These are phyloP conservation scores for Cordia subcordata DNA, from an alignment of 257 asterid species.

Conservation along the genomic window DNA sequence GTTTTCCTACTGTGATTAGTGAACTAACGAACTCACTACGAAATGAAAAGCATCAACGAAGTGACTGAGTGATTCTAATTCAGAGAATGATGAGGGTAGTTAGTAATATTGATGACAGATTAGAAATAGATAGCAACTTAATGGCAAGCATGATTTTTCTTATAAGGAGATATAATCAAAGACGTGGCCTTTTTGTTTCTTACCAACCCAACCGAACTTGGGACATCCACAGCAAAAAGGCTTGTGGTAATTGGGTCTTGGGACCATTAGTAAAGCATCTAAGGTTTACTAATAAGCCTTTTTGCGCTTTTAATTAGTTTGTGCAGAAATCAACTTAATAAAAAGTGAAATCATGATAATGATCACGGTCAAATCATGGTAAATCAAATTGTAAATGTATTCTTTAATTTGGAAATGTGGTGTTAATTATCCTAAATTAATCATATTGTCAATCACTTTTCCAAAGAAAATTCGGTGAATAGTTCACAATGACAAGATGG, in stretches of 20 bases:
- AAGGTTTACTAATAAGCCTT: slow-evolving; percentile 23
- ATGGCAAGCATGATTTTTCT: slow-evolving; percentile 29
- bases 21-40: no score
- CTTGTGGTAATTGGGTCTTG: no score
- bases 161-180: slow-evolving; percentile 37
- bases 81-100: slow-evolving; percentile 11
- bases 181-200: slow-evolving; percentile 48
- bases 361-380: slow-evolving; percentile 19
- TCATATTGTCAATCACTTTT: no score
- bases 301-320: no score
- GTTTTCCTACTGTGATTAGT: no score
- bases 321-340: slow-evolving; percentile 5
- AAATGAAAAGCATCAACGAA: background rate
- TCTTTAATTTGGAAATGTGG: slow-evolving; percentile 42
- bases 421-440: slow-evolving; percentile 22
- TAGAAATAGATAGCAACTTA: slow-evolving; percentile 36
- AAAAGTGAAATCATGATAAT: slow-evolving; percentile 20
- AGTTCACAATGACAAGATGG: no score
- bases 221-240: slow-evolving; percentile 1
- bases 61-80: background rate
- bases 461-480: no score
- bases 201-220: slow-evolving; percentile 70
- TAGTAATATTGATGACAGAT: slow-evolving; percentile 4
- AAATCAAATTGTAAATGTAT: slow-evolving; percentile 26
- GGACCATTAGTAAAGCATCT: slow-evolving; percentile 64